Evolutionary conservation across 192 early-diverging fungal genomes (phyloP), one percentile per base, ranked within the genome.

Genomic region (Thoreauomyces humboldtii): DNA sequence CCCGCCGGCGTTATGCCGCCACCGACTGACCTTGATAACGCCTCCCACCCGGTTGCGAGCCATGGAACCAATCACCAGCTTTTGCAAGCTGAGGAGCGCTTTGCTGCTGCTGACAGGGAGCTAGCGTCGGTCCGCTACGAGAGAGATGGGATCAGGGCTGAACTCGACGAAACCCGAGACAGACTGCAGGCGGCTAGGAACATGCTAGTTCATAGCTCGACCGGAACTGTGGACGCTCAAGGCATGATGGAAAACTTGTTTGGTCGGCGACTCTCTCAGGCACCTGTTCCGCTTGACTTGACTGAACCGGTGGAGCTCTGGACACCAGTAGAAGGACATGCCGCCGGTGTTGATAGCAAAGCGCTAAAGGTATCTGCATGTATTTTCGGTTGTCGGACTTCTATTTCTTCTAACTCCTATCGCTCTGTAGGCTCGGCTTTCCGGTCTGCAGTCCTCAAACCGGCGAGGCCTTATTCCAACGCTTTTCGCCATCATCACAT

Each of bases 301-400:
- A 2, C 15, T 66, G 17, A 54, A 51, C 38, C 7, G 31, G 11
- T 63, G 59, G 72, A 73, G 56, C 2, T 66, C 61, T 17, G 61
- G 48, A 27, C 62, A 56, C 34, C 31, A 0, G 34, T 48, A n/a
- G 65, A 52, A 25, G 59, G 65, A 15, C 37, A 45, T 14, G 55
- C 47, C 1, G 54, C 17, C 5, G 64, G 64, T 56, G 50, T 66
- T 4, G 34, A 41, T 51, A 36, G 43, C 19, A 60, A 60, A 21
- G 61, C 33, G 14, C 35, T 73, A n/a, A 25, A 59, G 50, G 72
- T 73, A 43, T 46, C 61, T 21, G 43, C 29, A 19, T 60, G 25
- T 32, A n/a, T n/a, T n/a, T n/a, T n/a, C n/a, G n/a, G n/a, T n/a
- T n/a, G n/a, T n/a, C n/a, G n/a, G n/a, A n/a, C n/a, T n/a, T n/a